Conservation (phyloP, 306 rosid species). For the Begonia peltatifolia region DNA sequence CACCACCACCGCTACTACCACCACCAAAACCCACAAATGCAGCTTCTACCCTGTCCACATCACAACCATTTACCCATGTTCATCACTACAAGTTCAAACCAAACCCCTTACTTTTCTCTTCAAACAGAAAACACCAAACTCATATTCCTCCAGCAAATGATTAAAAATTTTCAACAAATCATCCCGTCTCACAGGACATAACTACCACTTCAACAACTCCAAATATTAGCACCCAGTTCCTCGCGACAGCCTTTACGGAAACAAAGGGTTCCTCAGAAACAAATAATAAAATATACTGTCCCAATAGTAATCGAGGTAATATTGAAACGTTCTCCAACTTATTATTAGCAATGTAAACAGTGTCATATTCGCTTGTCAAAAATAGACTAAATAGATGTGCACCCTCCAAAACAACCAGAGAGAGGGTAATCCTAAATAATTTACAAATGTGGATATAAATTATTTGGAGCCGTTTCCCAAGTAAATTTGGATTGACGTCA, state of each 20-base stretch:
- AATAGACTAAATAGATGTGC: no score
- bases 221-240: constrained; percentile 24
- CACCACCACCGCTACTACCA: constrained; percentile 52
- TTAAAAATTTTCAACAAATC: constrained; percentile 32
- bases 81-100: constrained; percentile 60
- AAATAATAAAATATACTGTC: no score
- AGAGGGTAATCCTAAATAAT: no score
- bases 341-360: no score
- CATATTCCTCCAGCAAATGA: constrained; percentile 34
- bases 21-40: constrained; percentile 50
- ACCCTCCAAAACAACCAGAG: no score
- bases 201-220: constrained; percentile 15
- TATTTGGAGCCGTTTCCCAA: no score
- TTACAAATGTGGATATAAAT: no score
- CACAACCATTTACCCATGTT: constrained; percentile 84
- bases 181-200: constrained; percentile 2
- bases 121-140: constrained; percentile 49
- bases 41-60: constrained; percentile 97
- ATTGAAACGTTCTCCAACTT: no score
- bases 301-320: no score
- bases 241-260: constrained; percentile 31
- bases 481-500: no score
- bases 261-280: constrained; percentile 19
- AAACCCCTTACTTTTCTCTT: constrained; percentile 65
- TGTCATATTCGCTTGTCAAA: no score